These are phyloP conservation scores for Aspergillus chevalieri DNA, from an alignment of 2,329 filamentous ascomycete genomes.

Conservation along the genomic window DNA sequence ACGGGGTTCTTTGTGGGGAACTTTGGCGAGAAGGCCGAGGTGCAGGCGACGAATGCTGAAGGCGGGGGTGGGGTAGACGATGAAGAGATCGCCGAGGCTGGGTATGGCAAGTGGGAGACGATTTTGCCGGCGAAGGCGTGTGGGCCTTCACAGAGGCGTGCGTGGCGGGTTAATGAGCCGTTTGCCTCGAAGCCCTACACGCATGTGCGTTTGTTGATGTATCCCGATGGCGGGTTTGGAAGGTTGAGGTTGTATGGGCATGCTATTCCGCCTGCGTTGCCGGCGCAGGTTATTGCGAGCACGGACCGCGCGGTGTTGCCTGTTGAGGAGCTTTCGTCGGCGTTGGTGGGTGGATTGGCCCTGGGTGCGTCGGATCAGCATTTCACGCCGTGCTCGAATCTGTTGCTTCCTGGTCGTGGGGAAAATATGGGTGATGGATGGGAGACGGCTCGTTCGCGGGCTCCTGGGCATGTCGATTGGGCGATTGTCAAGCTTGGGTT, in stretches of 20 bases:
- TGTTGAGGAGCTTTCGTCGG: slow-evolving; percentile 36
- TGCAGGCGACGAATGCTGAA: slow-evolving; percentile 31
- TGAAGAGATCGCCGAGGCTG: slow-evolving; percentile 26
- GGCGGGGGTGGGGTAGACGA: slow-evolving; percentile 14
- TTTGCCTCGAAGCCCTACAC: slow-evolving; percentile 31
- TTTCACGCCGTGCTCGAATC: slow-evolving; percentile 35
- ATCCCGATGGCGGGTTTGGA: slow-evolving; percentile 42
- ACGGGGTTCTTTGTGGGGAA: slow-evolving; percentile 43
- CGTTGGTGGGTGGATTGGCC: slow-evolving; percentile 36
- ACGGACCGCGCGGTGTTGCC: slow-evolving; percentile 1
- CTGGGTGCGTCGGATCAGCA: slow-evolving; percentile 38
- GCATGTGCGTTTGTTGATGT: slow-evolving; percentile 41
- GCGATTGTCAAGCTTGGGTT: slow-evolving; percentile 35
- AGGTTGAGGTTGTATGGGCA: slow-evolving; percentile 38
- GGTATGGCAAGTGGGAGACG: slow-evolving; percentile 32
- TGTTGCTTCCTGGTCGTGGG: slow-evolving; percentile 38
- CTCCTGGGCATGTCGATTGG: slow-evolving; percentile 38
- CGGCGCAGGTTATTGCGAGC: slow-evolving; percentile 1
- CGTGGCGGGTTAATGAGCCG: slow-evolving; percentile 30
- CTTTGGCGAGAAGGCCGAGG: slow-evolving; percentile 37
- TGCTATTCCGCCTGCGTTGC: slow-evolving; percentile 30
- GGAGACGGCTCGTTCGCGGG: slow-evolving; percentile 38
- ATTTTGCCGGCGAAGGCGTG: slow-evolving; percentile 34
- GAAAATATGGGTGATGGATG: slow-evolving; percentile 42
- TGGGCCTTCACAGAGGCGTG: slow-evolving; percentile 38